These are phyloP conservation scores for Psilocybe azurescens DNA, from an alignment of 768 basidiomycete species.

Conservation along the genomic window DNA sequence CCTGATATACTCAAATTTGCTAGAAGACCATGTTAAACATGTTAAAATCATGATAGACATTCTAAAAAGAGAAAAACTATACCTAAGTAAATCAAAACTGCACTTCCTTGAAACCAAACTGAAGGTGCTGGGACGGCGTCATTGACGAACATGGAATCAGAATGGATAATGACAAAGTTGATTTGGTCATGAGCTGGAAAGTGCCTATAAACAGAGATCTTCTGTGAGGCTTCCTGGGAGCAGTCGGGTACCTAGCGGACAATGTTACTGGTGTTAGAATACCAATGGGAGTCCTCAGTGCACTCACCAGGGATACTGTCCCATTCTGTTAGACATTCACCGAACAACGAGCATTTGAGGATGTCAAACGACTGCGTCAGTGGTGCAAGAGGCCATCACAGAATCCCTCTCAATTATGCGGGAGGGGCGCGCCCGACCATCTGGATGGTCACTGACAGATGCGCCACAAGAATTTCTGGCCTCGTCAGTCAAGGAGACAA, in stretches of 20 bases:
- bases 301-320: slow-evolving; percentile 16
- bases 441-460: slow-evolving; percentile 34
- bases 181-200: slow-evolving; percentile 35
- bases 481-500: slow-evolving; percentile 26
- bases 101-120: slow-evolving; percentile 31
- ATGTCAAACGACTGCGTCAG: slow-evolving; percentile 29
- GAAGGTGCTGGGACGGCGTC: slow-evolving; percentile 24
- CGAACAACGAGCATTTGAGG: slow-evolving; percentile 34
- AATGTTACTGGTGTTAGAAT: slow-evolving; percentile 34
- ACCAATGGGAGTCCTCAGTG: slow-evolving; percentile 36
- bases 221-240: slow-evolving; percentile 33
- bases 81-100: slow-evolving; percentile 34
- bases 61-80: slow-evolving; percentile 32
- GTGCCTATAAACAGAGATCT: slow-evolving; percentile 31
- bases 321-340: slow-evolving; percentile 27
- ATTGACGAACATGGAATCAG: slow-evolving; percentile 38
- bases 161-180: slow-evolving; percentile 47
- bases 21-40: slow-evolving; percentile 38
- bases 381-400: slow-evolving; percentile 20
- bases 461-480: slow-evolving; percentile 29
- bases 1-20: slow-evolving; percentile 38
- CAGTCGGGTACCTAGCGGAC: slow-evolving; percentile 29
- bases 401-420: slow-evolving; percentile 17
- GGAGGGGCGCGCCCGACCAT: slow-evolving; percentile 6
- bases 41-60: slow-evolving; percentile 32